Percentiles rank a stretch among this genome's conserved stretches.
phyloP scores from a whole-genome alignment of 2,329 filamentous ascomycete genomes.

The Fusarium nygamai region DNA sequence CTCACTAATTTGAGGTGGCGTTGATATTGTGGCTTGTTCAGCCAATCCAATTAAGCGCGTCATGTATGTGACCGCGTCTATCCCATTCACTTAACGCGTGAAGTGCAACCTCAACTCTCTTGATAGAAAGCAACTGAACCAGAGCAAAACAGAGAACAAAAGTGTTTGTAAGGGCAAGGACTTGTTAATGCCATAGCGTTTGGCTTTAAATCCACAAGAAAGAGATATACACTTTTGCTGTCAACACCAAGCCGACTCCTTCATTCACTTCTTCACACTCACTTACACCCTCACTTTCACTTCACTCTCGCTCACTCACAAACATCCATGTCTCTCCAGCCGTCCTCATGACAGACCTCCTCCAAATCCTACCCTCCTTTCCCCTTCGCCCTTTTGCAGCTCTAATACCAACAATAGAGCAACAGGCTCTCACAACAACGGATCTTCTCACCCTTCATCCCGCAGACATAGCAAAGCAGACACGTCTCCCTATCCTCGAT shows the following conservation, averaged over 20 bases:
- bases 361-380: constrained; percentile 83
- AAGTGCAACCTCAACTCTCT: constrained; percentile 2
- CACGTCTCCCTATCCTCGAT: constrained; percentile 82
- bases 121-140: constrained; percentile 1
- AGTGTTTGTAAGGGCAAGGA: background rate
- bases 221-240: background rate
- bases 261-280: background rate
- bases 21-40: constrained; percentile 4
- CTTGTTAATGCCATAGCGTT: background rate
- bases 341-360: constrained; percentile 81
- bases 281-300: constrained; percentile 17
- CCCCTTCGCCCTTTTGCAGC: constrained; percentile 75
- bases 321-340: constrained; percentile 20
- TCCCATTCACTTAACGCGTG: constrained; percentile 15
- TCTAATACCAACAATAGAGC: constrained; percentile 83
- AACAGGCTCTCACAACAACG: constrained; percentile 77
- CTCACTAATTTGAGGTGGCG: constrained; percentile 4
- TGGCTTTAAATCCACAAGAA: background rate
- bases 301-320: background rate
- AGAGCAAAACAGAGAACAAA: background rate
- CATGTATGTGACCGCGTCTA: constrained; percentile 14
- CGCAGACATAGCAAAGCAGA: constrained; percentile 85
- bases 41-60: constrained; percentile 17
- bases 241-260: background rate
- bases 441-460: constrained; percentile 89